Evolutionary conservation across 1,284 basidiomycete species (phyloP).

Genomic region (Violaceomyces palustris): DNA sequence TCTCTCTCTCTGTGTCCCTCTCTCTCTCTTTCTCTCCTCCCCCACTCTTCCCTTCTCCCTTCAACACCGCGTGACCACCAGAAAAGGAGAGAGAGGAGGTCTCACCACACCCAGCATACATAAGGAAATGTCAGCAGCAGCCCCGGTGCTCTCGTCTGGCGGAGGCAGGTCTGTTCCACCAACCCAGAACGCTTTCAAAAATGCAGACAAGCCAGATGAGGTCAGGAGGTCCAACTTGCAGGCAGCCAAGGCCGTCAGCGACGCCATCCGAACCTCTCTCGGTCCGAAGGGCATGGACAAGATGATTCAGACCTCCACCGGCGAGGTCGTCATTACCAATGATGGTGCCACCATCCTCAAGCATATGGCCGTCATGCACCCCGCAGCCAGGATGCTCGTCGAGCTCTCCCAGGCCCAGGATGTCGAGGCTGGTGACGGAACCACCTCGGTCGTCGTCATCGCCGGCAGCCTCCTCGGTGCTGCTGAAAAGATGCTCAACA

Average conservation of each 20-base stretch:
- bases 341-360: slow-evolving; percentile 97
- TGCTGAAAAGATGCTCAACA: slow-evolving; percentile 92
- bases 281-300: slow-evolving; percentile 99
- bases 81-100: no score
- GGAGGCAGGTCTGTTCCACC: slow-evolving; percentile 8
- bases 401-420: slow-evolving; percentile 98
- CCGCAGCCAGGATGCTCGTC: slow-evolving; percentile 92
- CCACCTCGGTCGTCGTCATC: slow-evolving; percentile 95
- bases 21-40: no score
- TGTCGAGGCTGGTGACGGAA: slow-evolving; percentile 97
- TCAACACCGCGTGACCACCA: no score
- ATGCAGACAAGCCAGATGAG: slow-evolving; percentile 53
- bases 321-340: slow-evolving; percentile 96
- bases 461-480: slow-evolving; percentile 88
- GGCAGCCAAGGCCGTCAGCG: slow-evolving; percentile 75
- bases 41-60: no score
- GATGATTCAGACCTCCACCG: slow-evolving; percentile 97
- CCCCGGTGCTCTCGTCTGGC: slow-evolving; percentile 20
- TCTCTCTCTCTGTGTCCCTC: no score
- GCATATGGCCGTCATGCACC: slow-evolving; percentile 95
- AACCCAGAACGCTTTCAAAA: slow-evolving; percentile 49
- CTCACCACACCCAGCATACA: not conserved
- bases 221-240: slow-evolving; percentile 48
- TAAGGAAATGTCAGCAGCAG: slow-evolving; percentile 19
- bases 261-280: slow-evolving; percentile 91